These are phyloP conservation scores for Staphylotrichum tortipilum DNA, from an alignment of 495 filamentous ascomycete genomes.

Conservation along the genomic window DNA sequence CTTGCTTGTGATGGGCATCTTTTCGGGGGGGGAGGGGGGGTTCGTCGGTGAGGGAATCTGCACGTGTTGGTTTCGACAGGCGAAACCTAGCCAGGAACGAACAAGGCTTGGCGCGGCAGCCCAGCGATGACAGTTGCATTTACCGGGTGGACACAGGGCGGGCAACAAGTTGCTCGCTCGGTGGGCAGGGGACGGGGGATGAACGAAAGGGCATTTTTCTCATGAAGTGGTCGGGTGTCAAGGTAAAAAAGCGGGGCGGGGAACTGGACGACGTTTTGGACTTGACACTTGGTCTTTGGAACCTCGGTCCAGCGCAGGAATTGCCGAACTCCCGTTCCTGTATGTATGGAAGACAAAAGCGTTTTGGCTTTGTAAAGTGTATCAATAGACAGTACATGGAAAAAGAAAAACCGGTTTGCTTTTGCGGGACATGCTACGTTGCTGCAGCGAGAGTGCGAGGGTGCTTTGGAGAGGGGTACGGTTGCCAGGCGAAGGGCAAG, in stretches of 20 bases:
- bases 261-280: slow-evolving; percentile 8
- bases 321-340: background rate
- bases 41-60: background rate
- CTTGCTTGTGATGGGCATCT: background rate
- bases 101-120: background rate
- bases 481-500: too few species aligned
- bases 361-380: slow-evolving; percentile 16
- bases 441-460: too few species aligned
- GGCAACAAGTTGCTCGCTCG: too few species aligned
- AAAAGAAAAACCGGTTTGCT: slow-evolving; percentile 15
- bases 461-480: too few species aligned
- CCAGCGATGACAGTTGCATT: slow-evolving; percentile 5
- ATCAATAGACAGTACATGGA: slow-evolving; percentile 19
- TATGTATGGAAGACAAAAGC: slow-evolving; percentile 23
- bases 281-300: slow-evolving; percentile 12
- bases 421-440: too few species aligned
- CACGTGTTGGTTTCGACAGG: background rate
- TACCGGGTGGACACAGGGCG: slow-evolving; percentile 2
- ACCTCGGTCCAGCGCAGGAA: slow-evolving; percentile 1
- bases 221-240: slow-evolving; percentile 10
- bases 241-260: background rate
- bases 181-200: too few species aligned
- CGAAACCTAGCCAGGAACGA: background rate
- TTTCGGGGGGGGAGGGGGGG: background rate
- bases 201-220: background rate